phyloP scores from a whole-genome alignment of 768 basidiomycete genomes.

The Dentipellis sp. region DNA sequence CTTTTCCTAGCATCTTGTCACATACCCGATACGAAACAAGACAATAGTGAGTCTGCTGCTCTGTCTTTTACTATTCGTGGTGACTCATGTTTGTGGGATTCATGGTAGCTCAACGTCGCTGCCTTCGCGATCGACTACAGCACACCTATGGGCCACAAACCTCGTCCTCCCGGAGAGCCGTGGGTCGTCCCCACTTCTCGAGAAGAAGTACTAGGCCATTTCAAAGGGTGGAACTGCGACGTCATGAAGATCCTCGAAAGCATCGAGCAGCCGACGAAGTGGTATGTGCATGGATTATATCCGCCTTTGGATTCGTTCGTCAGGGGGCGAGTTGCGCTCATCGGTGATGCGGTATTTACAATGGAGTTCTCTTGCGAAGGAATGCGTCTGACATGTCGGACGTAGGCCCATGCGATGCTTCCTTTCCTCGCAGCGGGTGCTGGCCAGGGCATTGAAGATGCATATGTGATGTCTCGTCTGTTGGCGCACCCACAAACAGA shows the following conservation, averaged over 20 bases:
- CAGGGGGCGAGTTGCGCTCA: constrained; percentile 35
- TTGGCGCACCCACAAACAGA: constrained; percentile 34
- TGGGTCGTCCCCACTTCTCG: constrained; percentile 35
- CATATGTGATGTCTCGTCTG: constrained; percentile 34
- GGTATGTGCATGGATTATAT: constrained; percentile 40
- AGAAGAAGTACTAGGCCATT: constrained; percentile 34
- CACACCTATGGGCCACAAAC: background rate
- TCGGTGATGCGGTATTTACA: constrained; percentile 36
- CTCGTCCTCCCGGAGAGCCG: background rate
- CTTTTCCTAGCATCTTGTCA: constrained; percentile 37
- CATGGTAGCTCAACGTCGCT: background rate
- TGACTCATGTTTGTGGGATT: background rate
- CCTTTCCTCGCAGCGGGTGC: constrained; percentile 52
- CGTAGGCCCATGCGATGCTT: constrained; percentile 43
- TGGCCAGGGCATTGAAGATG: constrained; percentile 53
- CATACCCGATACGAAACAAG: constrained; percentile 37
- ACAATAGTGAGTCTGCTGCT: constrained; percentile 32
- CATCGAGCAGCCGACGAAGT: constrained; percentile 37
- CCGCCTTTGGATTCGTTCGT: constrained; percentile 37
- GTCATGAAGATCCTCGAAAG: constrained; percentile 31
- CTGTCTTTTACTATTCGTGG: background rate
- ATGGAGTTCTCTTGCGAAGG: background rate
- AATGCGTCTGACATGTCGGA: background rate
- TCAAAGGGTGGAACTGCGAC: constrained; percentile 37
- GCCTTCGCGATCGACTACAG: background rate